phyloP scores from a whole-genome alignment of 805 yeast genomes.

The Sugiyamaella qingdaonensis region DNA sequence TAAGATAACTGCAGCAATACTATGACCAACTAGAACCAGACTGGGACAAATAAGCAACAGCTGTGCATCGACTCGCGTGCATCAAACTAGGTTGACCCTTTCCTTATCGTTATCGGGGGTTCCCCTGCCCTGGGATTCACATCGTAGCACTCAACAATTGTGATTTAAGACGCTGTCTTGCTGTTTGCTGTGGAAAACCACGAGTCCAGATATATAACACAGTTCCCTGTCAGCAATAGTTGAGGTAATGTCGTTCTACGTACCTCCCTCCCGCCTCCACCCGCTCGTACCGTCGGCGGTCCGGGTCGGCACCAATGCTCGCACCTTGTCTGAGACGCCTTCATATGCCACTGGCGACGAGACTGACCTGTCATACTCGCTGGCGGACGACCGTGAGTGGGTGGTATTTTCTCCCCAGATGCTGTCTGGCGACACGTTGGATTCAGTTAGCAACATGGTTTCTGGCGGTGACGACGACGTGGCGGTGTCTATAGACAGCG shows the following conservation, averaged over 20 bases:
- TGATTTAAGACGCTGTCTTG: too few species aligned
- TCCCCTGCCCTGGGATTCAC: too few species aligned
- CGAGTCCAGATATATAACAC: too few species aligned
- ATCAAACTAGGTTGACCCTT: too few species aligned
- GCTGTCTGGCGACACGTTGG: conserved; percentile 9
- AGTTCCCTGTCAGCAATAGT: too few species aligned
- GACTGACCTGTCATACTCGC: conserved; percentile 2
- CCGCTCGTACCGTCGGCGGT: conserved; percentile 16
- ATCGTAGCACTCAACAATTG: too few species aligned
- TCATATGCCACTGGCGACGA: neutral
- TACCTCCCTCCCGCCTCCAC: conserved; percentile 12
- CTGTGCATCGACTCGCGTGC: too few species aligned
- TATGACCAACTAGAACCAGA: too few species aligned
- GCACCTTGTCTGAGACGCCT: neutral
- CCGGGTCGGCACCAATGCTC: neutral
- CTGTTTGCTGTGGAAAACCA: too few species aligned
- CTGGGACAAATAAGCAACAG: too few species aligned
- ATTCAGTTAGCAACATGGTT: neutral
- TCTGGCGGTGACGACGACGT: conserved; percentile 11
- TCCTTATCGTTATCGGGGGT: too few species aligned
- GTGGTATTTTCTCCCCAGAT: conserved; percentile 35
- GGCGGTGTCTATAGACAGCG: conserved; percentile 17
- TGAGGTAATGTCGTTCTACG: conserved; percentile 12
- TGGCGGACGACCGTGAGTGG: conserved; percentile 33
- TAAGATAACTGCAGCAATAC: too few species aligned